Evolutionary conservation across 768 basidiomycete species (phyloP).

Genomic region (Paxillus ammoniavirescens): DNA sequence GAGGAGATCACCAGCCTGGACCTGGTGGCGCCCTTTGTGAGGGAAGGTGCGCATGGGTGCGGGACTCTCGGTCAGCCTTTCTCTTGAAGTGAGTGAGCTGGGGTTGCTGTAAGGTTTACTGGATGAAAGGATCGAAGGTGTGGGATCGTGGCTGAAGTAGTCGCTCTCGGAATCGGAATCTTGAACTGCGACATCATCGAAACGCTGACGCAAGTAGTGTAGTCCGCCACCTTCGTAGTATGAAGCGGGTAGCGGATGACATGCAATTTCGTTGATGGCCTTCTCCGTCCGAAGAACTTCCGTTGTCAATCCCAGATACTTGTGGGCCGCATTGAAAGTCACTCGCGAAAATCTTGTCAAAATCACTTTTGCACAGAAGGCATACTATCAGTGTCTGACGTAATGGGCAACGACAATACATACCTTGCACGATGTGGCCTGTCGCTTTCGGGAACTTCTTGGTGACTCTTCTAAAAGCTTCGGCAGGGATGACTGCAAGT

Average conservation of each 20-base stretch:
- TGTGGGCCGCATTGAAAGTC: conserved; percentile 96
- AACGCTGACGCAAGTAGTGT: conserved; percentile 86
- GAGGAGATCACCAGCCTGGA: conserved; percentile 78
- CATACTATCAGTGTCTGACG: conserved; percentile 10
- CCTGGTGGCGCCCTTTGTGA: conserved; percentile 43
- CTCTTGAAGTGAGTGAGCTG: conserved; percentile 19
- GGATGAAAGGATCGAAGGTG: conserved; percentile 19
- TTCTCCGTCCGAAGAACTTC: conserved; percentile 97
- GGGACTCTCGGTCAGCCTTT: conserved; percentile 25
- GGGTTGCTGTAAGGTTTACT: conserved; percentile 16
- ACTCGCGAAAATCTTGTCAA: conserved; percentile 95
- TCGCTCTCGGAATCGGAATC: conserved; percentile 53
- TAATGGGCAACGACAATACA: conserved; percentile 1
- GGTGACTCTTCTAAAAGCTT: conserved; percentile 91
- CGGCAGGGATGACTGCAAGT: conserved; percentile 97
- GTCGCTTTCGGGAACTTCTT: conserved; percentile 97
- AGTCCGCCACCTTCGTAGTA: conserved; percentile 95
- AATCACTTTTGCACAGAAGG: conserved; percentile 58
- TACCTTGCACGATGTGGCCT: conserved; percentile 93
- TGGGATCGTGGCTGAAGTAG: conserved; percentile 44
- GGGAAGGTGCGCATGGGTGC: conserved; percentile 22
- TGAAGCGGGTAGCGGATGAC: conserved; percentile 85
- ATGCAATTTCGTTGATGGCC: conserved; percentile 95
- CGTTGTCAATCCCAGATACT: conserved; percentile 90
- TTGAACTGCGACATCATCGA: conserved; percentile 55